Conservation (phyloP, 2,329 filamentous ascomycete species). For the Aspergillus bombycis region DNA sequence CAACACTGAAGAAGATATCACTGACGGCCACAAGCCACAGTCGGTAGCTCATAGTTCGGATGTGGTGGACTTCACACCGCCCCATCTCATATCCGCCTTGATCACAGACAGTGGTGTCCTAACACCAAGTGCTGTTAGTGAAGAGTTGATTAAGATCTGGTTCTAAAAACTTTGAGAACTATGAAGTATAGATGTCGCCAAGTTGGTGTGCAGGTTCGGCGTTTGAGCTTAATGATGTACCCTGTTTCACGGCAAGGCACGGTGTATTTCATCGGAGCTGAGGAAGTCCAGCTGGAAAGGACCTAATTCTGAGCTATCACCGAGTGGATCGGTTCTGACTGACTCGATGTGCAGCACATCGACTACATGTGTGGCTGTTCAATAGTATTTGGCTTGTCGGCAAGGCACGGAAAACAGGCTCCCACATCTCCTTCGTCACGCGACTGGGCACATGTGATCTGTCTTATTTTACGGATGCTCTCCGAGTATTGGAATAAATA, state of each 20-base stretch:
- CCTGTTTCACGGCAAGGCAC: background rate
- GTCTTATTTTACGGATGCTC: background rate
- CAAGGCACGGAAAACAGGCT: background rate
- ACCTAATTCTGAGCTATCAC: constrained; percentile 1
- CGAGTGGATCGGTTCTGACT: background rate
- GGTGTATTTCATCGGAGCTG: background rate
- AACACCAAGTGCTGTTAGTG: constrained; percentile 66
- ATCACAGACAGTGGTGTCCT: constrained; percentile 68
- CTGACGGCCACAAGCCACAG: constrained; percentile 50
- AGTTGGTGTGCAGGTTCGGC: background rate
- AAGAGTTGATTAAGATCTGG: constrained; percentile 67
- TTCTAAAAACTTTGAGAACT: constrained; percentile 12
- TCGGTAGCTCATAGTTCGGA: constrained; percentile 33
- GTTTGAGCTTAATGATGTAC: constrained; percentile 1
- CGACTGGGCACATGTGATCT: background rate
- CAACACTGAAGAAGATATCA: constrained; percentile 57
- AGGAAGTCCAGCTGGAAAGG: background rate
- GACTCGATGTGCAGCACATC: background rate
- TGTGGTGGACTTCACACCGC: constrained; percentile 57
- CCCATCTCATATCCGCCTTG: constrained; percentile 64
- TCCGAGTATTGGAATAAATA: background rate
- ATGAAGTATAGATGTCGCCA: background rate
- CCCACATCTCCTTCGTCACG: background rate
- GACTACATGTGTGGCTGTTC: constrained; percentile 1
- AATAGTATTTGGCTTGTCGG: constrained; percentile 5